Base-by-base conservation (phyloP, 2,329 filamentous ascomycete species). In the Macrophomina pseudophaseolina region DNA sequence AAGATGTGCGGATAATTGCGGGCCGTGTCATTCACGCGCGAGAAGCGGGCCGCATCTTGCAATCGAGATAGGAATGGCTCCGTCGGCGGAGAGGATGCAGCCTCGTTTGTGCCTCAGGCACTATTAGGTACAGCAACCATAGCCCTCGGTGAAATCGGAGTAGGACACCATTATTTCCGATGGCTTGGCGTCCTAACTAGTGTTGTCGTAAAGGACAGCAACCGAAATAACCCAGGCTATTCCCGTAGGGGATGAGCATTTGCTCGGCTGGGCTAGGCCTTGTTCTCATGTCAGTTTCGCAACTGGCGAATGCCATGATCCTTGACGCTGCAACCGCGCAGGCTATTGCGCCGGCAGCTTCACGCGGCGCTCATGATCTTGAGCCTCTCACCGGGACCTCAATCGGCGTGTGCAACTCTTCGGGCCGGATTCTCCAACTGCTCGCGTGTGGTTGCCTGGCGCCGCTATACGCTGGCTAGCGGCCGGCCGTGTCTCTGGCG, bases 81-180 rank as follows among this genome's bases (percentile, higher is more conserved):
- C 23, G 23, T 62, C 58, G 58, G 58, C 44, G 58, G 58, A 62
- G 58, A 23, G 58, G 58, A 62, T 48, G 58, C 44, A 28, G 14
- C 56, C 30, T 40, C 56, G 16, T 30, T 5, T 5, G 28, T 49
- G 58, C 58, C 58, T 62, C 1, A 62, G 58, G 58, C 58, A 62
- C n/a, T 18, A 9, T 51, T 6, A 11, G 49, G 42, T 9, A 9
- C 42, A 9, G 11, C 35, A 12, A n/a, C 42, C 42, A 2, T n/a
- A 44, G 42, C 16, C 9, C 42, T 44, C 42, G 42, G 42, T 16
- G 42, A n/a, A 53, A 33, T 32, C 28, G 51, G 28, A 4, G 9
- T 16, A 7, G 2, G 51, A 33, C 16, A 53, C 32, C 30, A 32
- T 30, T 32, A 33, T 52, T 32, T 52, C 49, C 49, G 30, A n/a